Evolutionary conservation across 257 asterid species (phyloP), one percentile per base, ranked within the genome.

Genomic region (Capsicum rhomboideum): DNA sequence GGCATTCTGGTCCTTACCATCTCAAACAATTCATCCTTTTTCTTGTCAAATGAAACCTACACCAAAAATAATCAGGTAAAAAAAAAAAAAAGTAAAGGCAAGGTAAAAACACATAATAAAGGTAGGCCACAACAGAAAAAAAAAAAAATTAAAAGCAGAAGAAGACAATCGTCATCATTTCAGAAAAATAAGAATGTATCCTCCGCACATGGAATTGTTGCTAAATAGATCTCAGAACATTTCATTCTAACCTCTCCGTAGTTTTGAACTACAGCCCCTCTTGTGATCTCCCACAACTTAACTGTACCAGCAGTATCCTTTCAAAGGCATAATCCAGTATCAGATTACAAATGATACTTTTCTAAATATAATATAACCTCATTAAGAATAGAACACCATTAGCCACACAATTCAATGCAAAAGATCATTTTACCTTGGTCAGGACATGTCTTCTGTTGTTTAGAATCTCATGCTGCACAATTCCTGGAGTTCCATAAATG

Each of bases 221-320:
- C 34, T 34, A 21, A 80, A 28, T 78, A 82, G 75, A 34, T 77
- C 59, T 49, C 23, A 61, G 49, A 82, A 46, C 84, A 67, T 82
- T 67, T 44, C 63, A 82, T 68, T 87, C 97, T 90, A 75, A 96
- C 99, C 98, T 94, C 93, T 82, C 99, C 99, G 82, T 91, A 94
- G 87, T 94, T 93, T 87, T 92, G 95, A 59, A 94, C 88, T 80
- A 96, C 99, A 68, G 91, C 77, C 40, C 99, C 99, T 86, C 94
- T 93, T 20, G 99, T 96, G 85, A 96, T 93, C 91, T 96, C 99
- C 99, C 99, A 96, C 86, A 96, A 86, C 91, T 96, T 96, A 89
- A 96, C 99, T 10, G 82, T 77, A 77, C 99, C 98, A 86, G 93
- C 87, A 88, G 97, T 89, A 87, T 96, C 99, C 99, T 96, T 85